Base-by-base conservation (phyloP, 2,329 filamentous ascomycete genomes). In the Penicillium olsonii region DNA sequence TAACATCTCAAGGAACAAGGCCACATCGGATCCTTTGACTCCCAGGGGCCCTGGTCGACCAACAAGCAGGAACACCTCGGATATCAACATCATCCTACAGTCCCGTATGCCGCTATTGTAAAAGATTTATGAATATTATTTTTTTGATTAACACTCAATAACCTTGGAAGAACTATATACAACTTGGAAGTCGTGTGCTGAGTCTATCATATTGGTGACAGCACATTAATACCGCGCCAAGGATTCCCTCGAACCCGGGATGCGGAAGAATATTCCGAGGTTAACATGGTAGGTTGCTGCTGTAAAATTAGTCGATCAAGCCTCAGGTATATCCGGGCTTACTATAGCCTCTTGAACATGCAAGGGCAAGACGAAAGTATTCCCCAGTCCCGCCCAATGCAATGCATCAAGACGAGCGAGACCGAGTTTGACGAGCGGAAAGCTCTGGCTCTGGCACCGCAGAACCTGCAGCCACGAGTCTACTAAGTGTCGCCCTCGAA, bases 321-420 rank as follows among this genome's bases (percentile, higher is more conserved):
- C 5, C 20, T 42, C 26, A 6, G 31, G 38, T 33, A 45, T 40
- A 18, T 42, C 37, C 6, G 43, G 41, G 18, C 40, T 46, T 33
- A 29, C 27, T 2, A 55, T 34, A 4, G 54, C 56, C 14, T 64
- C 57, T 37, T 59, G 51, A 2, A 67, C 60, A 53, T 66, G 63
- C 10, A 45, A 26, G 12, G 63, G 62, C 10, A 67, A 54, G 19
- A 63, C 52, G 37, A 64, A 66, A 0, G 53, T 64, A 45, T 56
- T 54, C 4, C 46, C 46, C 10, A 66, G 39, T 0, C 66, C 65
- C 22, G 55, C 55, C 58, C 65, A 66, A 20, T 66, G 57, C 27
- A 66, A 51, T 3, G 63, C 65, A 50, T 69, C 64, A n/a, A 69
- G 46, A 5, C 66, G 50, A 3, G 62, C 56, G 15, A 69, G 43